Percentiles rank a stretch among this genome's conserved stretches.
Conservation (phyloP, 2,329 filamentous ascomycete genomes). For the Clarireedia homoeocarpa region DNA sequence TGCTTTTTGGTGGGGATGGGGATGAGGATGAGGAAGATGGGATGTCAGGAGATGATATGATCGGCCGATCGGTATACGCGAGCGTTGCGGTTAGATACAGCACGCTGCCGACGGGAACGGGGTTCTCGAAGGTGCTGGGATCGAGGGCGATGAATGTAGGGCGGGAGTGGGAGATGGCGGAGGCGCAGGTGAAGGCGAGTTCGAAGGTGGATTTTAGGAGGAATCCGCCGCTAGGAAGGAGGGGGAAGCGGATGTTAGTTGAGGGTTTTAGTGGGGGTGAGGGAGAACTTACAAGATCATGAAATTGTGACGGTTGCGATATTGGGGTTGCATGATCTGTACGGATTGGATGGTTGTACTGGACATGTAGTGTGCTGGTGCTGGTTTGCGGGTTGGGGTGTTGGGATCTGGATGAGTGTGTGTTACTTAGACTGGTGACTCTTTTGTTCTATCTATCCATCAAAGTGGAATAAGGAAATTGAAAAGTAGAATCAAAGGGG, state of each 20-base stretch:
- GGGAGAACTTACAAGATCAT: constrained; percentile 51
- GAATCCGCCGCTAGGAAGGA: constrained; percentile 45
- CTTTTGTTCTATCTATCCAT: too few species aligned
- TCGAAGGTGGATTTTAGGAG: constrained; percentile 65
- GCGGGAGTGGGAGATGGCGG: constrained; percentile 56
- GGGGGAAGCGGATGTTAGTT: too few species aligned
- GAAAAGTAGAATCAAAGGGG: too few species aligned
- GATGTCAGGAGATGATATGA: too few species aligned
- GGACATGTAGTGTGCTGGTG: constrained; percentile 55
- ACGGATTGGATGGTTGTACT: constrained; percentile 55
- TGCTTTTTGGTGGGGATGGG: constrained; percentile 15
- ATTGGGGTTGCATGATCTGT: constrained; percentile 66
- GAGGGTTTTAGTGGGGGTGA: too few species aligned
- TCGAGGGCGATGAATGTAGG: constrained; percentile 64
- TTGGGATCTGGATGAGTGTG: constrained; percentile 40
- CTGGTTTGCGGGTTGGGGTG: constrained; percentile 43
- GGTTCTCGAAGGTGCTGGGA: constrained; percentile 63
- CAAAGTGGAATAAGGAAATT: not conserved
- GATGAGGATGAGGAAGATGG: too few species aligned
- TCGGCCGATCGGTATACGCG: constrained; percentile 50
- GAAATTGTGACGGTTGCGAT: constrained; percentile 61
- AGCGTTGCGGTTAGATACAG: constrained; percentile 61
- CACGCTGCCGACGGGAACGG: constrained; percentile 63
- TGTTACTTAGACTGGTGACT: not conserved
- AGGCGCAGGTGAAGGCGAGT: constrained; percentile 63